Base-by-base conservation (phyloP, 192 early-diverging fungal genomes). In the Spizellomyces sp. region DNA sequence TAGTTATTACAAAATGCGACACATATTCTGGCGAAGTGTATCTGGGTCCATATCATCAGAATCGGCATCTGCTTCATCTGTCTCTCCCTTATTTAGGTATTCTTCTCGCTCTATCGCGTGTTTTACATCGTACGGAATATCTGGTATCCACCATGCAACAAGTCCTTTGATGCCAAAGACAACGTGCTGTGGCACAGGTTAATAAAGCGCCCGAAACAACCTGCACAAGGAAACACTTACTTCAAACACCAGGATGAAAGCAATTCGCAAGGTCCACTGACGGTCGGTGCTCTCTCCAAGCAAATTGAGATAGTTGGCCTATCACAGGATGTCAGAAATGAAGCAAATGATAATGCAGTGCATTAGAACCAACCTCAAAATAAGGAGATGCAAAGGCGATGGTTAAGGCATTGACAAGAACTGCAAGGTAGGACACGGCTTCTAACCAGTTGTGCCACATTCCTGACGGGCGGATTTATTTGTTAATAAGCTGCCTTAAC, bases 161-260 rank as follows among this genome's bases (percentile, higher is more conserved):
- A 79, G 42, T 22, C 43, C 64, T 44, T 74, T 74, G 47, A 73
- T 14, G 45, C 57, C 36, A 48, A 77, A 45, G 42, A 70, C 48
- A 36, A 60, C 19, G 65, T 76, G 69, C 70, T 72, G 36, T 6
- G 21, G 9, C 21, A 15, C 45, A 58, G 62, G 62, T 17, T 47
- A 15, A 54, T 14, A 44, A 54, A 4, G 6, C 74, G 64, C 14
- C 42, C 66, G 62, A 42, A 74, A 54, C 12, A 62, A 12, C 42
- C 27, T 36, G 27, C 27, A 36, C 27, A 3, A 36, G 27, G 62
- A 27, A 48, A 79, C 67, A 17, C 47, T 21, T 41, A 74, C 67
- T 71, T 82, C 77, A 54, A 82, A 82, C 5, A 79, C 44, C 2
- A 82, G 14, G 41, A 82, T 66, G 59, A 82, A 82, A 6, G 54